Evolutionary conservation across 2,329 filamentous ascomycete species (phyloP), one percentile per base, ranked within the genome.

Genomic region (Hypoxylon sp.): DNA sequence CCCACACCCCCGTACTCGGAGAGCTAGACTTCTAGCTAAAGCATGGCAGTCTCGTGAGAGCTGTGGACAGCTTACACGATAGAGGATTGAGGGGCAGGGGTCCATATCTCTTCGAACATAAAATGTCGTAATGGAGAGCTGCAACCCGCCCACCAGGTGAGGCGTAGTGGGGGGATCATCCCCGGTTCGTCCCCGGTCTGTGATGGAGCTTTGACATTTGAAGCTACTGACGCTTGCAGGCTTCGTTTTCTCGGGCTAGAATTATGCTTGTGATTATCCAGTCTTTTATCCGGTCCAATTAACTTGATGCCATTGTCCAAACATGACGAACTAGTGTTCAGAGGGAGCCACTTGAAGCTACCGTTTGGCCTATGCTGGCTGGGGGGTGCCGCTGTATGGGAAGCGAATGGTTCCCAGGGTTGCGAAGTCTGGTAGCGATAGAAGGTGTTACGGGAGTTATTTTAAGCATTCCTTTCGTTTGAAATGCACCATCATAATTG

Each of bases 281-380:
- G 19, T 13, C 6, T 52, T 61, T 71, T 69, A 73, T 32, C 71
- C 71, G 71, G 57, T 17, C 71, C 71, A 73, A 73, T 73, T 58
- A 73, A 29, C 32, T 56, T 10, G 47, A 39, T 10, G 13, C 32
- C 8, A 52, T 21, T 58, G 39, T 67, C 56, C 54, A 47, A 51
- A 35, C 15, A 52, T 37, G 67, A 42, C 29, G 56, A 52, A 17
- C 27, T 42, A 54, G 37, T 54, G 54, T 62, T 62, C 19, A 29
- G 51, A 57, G 24, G 35, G 35, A 35, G 10, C 53, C 42, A 50
- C 27, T 37, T 39, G 24, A 35, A 27, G 44, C n/a, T 29, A 10
- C 44, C 24, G 47, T 35, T 68, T 47, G 55, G 55, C 37, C 56
- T 65, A 64, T 63, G 54, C 52, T 55, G 58, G 52, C 47, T 37